Evolutionary conservation across 176 grass and related monocot genomes (phyloP).

Genomic region (Tuctoria greenei): DNA sequence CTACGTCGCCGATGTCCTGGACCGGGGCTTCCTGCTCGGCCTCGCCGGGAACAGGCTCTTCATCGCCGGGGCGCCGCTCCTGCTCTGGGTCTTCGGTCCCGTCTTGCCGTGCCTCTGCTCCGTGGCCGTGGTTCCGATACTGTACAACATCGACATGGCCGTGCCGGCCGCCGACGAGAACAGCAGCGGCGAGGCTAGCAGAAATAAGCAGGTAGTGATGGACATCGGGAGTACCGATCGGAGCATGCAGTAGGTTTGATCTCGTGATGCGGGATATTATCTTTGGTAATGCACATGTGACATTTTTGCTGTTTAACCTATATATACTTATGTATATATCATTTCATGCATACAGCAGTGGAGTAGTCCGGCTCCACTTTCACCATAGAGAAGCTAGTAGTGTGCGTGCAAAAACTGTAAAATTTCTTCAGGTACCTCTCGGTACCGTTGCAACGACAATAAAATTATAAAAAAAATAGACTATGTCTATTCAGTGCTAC

Average conservation of each 20-base stretch:
- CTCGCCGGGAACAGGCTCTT: slow-evolving; percentile 67
- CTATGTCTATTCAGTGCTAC: no score
- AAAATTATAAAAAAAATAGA: no score
- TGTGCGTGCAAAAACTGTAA: no score
- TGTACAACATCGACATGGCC: slow-evolving; percentile 61
- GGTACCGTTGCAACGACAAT: no score
- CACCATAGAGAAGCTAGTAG: no score
- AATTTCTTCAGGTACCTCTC: no score
- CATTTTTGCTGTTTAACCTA: no score
- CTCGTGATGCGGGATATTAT: no score
- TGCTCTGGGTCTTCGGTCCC: slow-evolving; percentile 77
- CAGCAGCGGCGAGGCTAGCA: background rate
- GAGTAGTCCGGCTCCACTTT: no score
- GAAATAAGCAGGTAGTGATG: background rate
- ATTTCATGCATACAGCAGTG: no score
- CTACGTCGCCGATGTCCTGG: slow-evolving; percentile 57
- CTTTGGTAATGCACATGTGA: no score
- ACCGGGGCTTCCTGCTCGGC: slow-evolving; percentile 47
- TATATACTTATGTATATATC: no score
- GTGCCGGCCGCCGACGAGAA: background rate
- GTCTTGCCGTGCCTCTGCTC: slow-evolving; percentile 62
- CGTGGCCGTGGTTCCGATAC: slow-evolving; percentile 37
- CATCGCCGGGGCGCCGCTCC: slow-evolving; percentile 55
- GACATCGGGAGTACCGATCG: slow-evolving; percentile 4
- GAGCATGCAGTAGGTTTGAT: slow-evolving; percentile 36